Evolutionary conservation across 225 moss, liverwort and hornwort species (phyloP), one percentile per base, ranked within the genome.

Genomic region (Asterella californica): DNA sequence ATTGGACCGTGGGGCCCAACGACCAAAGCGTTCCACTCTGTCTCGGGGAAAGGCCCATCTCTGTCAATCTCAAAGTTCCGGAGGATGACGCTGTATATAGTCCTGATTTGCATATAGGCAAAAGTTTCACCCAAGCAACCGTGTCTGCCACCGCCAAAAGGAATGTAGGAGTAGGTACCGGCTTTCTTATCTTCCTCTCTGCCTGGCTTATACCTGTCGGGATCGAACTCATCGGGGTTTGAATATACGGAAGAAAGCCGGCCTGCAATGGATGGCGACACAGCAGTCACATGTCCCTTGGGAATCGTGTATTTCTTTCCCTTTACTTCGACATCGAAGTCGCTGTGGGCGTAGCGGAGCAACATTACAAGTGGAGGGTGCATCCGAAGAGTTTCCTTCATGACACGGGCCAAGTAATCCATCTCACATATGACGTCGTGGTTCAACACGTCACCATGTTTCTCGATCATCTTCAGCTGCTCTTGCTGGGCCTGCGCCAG

Each of bases 101-200:
- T 92, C 84, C 93, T 88, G 55, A 99, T 91, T 88, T 99, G 99
- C 93, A 99, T 95, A 82, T 90, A 99, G 1, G 99, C 99, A 75
- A 99, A 99, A 10, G 90, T 95, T 81, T 99, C 99, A 34, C 99
- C 99, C 38, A 99, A 86, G 80, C 99, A 99, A 46, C 99, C 99
- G 70, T 95, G 99, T 68, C 99, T 90, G 18, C 99, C 99, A 36
- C 99, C 99, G 79, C 99, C 99, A 49, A 99, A 99, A 15, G 99
- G 84, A 76, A 88, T 86, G 80, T 88, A 92, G 0, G 99, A 92
- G 78, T 93, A 99, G 32, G 84, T 91, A 65, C 99, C 99, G 25
- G 80, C 92, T 81, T 88, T 93, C 74, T 84, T 87, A 71, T 99
- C 99, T 81, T 95, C 95, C 76, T 95, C 95, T 7, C 87, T 82